Percentiles rank a stretch among this genome's conserved stretches.
These are phyloP conservation scores for Coemansia sp. DNA, from an alignment of 192 early-diverging fungal genomes.

Conservation along the genomic window DNA sequence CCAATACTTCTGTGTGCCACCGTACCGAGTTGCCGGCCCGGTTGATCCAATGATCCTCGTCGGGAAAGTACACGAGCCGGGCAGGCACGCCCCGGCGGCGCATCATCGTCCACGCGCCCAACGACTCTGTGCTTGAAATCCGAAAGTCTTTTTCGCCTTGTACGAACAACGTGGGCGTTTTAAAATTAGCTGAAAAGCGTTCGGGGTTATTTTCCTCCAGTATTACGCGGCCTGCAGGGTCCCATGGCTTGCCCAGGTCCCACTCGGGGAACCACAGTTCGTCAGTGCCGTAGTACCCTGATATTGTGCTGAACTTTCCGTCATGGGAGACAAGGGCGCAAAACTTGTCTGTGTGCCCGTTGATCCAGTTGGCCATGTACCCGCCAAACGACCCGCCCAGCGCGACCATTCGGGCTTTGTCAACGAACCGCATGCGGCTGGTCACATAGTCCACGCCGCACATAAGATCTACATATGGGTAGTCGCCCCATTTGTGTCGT, in stretches of 20 bases:
- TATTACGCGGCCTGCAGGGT: slow-evolving; percentile 47
- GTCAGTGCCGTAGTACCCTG: slow-evolving; percentile 69
- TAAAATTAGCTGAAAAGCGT: slow-evolving; percentile 63
- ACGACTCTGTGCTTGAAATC: slow-evolving; percentile 63
- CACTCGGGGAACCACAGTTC: slow-evolving; percentile 78
- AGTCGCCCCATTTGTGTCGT: slow-evolving; percentile 66
- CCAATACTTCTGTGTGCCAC: slow-evolving; percentile 69
- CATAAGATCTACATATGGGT: slow-evolving; percentile 74
- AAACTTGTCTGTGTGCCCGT: slow-evolving; percentile 72
- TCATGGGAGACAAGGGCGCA: slow-evolving; percentile 68
- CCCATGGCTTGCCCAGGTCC: slow-evolving; percentile 70
- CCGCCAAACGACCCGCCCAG: slow-evolving; percentile 80
- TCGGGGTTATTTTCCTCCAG: slow-evolving; percentile 65
- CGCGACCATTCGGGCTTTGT: slow-evolving; percentile 57
- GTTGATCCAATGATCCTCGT: slow-evolving; percentile 72
- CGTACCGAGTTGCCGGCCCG: slow-evolving; percentile 69
- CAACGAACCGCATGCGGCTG: slow-evolving; percentile 54
- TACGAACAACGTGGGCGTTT: slow-evolving; percentile 75
- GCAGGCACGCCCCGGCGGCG: slow-evolving; percentile 69
- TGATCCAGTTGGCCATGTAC: slow-evolving; percentile 85
- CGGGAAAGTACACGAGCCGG: slow-evolving; percentile 71
- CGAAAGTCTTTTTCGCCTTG: slow-evolving; percentile 72
- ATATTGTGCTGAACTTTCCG: slow-evolving; percentile 65
- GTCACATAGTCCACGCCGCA: slow-evolving; percentile 64
- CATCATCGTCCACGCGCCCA: slow-evolving; percentile 70